Conservation (phyloP, 176 grass and related monocot genomes). For the Thalia dealbata region DNA sequence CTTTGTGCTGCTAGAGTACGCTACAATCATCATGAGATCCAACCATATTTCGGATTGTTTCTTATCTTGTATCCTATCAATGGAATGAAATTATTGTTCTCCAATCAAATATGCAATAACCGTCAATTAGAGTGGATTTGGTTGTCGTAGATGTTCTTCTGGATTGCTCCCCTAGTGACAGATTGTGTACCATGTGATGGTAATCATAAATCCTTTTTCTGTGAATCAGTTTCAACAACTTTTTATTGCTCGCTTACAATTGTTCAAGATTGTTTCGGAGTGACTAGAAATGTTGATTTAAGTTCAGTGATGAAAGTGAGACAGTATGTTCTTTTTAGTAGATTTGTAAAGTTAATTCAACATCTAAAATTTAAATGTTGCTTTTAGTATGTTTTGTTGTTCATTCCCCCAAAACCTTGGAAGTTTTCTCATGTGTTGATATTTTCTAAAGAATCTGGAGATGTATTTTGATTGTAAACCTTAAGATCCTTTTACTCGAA, state of each 20-base stretch:
- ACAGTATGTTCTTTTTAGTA: background rate
- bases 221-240: background rate
- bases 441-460: background rate
- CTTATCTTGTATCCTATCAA: background rate
- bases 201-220: background rate
- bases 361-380: background rate
- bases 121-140: background rate
- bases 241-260: background rate
- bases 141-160: background rate
- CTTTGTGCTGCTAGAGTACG: background rate
- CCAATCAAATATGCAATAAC: background rate
- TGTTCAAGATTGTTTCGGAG: background rate
- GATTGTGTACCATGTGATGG: background rate
- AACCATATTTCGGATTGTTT: background rate
- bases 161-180: background rate
- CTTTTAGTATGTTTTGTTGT: background rate
- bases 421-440: background rate
- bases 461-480: background rate
- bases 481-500: background rate
- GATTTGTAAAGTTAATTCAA: background rate
- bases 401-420: background rate
- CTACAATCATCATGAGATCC: background rate
- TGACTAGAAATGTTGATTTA: background rate
- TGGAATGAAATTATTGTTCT: background rate
- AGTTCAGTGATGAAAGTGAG: background rate